Percentiles rank a stretch among this genome's conserved stretches.
Evolutionary conservation across 2,329 filamentous ascomycete genomes (phyloP).

Genomic region (Scedosporium boydii): DNA sequence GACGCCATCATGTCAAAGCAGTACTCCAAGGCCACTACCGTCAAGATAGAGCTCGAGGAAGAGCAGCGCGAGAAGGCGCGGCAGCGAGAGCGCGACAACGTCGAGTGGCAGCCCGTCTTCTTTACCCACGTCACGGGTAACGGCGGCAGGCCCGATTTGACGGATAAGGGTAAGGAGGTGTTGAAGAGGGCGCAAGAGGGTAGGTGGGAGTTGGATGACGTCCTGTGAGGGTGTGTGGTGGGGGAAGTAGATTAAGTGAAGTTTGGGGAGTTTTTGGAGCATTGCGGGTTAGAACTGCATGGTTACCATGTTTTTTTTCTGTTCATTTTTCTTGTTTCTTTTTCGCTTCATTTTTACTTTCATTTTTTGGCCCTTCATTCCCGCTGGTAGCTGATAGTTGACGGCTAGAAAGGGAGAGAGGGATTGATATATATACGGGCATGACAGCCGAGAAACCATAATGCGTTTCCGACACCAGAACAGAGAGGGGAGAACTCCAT

Average conservation of each 20-base stretch:
- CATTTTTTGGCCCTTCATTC: neutral
- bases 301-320: neutral
- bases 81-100: conserved; percentile 60
- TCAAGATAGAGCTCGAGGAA: conserved; percentile 91
- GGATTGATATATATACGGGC: too few relatives aligned
- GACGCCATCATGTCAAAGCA: conserved; percentile 76
- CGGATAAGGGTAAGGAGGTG: conserved; percentile 40
- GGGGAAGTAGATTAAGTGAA: neutral
- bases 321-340: neutral
- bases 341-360: neutral
- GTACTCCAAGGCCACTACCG: conserved; percentile 70
- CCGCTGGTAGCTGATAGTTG: too few relatives aligned
- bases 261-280: neutral
- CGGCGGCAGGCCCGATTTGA: conserved; percentile 45
- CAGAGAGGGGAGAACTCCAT: too few relatives aligned
- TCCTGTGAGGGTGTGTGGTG: conserved; percentile 20
- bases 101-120: conserved; percentile 77
- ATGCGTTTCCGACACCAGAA: too few relatives aligned
- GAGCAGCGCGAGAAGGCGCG: conserved; percentile 76
- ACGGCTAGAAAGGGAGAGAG: too few relatives aligned
- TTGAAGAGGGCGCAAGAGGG: conserved; percentile 42
- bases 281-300: neutral
- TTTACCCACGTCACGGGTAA: conserved; percentile 57
- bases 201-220: conserved; percentile 40
- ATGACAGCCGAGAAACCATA: too few relatives aligned